Percentiles rank a stretch among this genome's conserved stretches.
phyloP scores from a whole-genome alignment of 2,329 filamentous ascomycete genomes.

The Trichoderma gracile region DNA sequence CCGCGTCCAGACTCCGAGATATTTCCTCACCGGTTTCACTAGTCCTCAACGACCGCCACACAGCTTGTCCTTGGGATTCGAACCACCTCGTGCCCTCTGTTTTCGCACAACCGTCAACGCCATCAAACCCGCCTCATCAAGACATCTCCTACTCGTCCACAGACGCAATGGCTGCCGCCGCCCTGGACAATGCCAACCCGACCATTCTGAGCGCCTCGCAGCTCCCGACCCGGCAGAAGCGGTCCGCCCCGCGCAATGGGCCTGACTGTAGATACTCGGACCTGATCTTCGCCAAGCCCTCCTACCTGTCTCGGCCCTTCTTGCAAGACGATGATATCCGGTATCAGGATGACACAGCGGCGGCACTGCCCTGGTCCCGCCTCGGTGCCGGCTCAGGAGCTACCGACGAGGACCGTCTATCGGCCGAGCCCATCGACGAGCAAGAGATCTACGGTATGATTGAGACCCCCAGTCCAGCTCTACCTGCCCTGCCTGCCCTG shows the following conservation, averaged over 20 bases:
- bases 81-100: neutral
- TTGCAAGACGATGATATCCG: constrained; percentile 42
- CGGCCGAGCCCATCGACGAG: constrained; percentile 84
- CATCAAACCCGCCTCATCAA: neutral
- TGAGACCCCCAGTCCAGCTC: neutral
- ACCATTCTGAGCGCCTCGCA: constrained; percentile 87
- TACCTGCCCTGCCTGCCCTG: neutral
- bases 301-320: constrained; percentile 46
- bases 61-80: too few relatives aligned
- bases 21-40: constrained; percentile 12
- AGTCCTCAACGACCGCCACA: too few relatives aligned
- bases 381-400: constrained; percentile 42
- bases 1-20: constrained; percentile 16
- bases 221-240: constrained; percentile 73
- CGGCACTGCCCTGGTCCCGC: constrained; percentile 35
- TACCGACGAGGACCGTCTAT: constrained; percentile 53
- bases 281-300: constrained; percentile 49
- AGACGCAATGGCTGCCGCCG: constrained; percentile 32
- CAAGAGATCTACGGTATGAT: constrained; percentile 89
- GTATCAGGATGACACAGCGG: constrained; percentile 39
- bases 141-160: too few relatives aligned
- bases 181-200: constrained; percentile 80
- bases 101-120: neutral
- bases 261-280: constrained; percentile 51
- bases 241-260: constrained; percentile 48